Conservation (phyloP, 495 filamentous ascomycete species). For the Astrocystis sublimbata region DNA sequence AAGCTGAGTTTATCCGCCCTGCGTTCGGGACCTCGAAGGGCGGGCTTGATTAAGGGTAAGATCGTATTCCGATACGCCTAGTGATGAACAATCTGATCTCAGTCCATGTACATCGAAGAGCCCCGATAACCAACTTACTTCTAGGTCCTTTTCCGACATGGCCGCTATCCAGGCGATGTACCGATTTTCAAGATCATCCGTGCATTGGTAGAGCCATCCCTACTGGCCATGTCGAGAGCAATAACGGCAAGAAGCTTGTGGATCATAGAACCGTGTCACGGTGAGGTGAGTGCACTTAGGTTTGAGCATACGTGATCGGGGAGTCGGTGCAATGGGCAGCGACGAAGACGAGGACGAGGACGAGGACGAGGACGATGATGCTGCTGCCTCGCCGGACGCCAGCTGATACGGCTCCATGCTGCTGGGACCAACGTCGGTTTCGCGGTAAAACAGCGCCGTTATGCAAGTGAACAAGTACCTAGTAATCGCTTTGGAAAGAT, state of each 20-base stretch:
- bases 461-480: not conserved
- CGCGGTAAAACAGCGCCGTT: not conserved
- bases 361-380: not conserved
- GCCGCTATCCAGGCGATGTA: conserved; percentile 38
- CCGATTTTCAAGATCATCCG: conserved; percentile 55
- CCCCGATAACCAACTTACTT: conserved; percentile 24
- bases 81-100: no score
- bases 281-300: conserved; percentile 59
- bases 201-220: conserved; percentile 70
- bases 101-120: not conserved
- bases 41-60: conserved; percentile 27
- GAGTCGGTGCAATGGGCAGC: conserved; percentile 16
- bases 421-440: conserved; percentile 3
- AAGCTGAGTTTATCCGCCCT: conserved; percentile 41
- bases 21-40: conserved; percentile 35
- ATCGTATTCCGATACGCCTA: not conserved
- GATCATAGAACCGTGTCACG: conserved; percentile 58
- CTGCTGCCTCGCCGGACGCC: not conserved
- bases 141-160: conserved; percentile 16
- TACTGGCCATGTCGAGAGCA: conserved; percentile 51
- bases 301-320: conserved; percentile 19
- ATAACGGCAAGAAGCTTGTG: conserved; percentile 46
- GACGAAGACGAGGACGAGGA: conserved; percentile 10
- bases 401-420: not conserved
- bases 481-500: not conserved